These are phyloP conservation scores for Begonia fuchsioides DNA, from an alignment of 306 rosid species.

Conservation along the genomic window DNA sequence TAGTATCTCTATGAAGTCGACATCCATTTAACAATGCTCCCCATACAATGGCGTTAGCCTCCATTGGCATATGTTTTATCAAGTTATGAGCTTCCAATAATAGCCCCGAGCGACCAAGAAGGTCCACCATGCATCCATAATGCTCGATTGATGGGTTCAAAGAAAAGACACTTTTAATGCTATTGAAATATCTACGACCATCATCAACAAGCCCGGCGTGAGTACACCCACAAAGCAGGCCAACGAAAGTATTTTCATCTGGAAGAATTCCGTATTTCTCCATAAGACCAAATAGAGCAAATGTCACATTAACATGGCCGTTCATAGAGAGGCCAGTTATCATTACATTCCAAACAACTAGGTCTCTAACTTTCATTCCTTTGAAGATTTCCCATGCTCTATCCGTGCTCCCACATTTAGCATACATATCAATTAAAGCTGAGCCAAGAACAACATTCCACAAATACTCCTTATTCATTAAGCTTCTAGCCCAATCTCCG, in stretches of 20 bases:
- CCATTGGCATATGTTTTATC: conserved; percentile 49
- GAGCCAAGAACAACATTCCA: conserved; percentile 17
- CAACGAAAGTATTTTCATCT: conserved; percentile 48
- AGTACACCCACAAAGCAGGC: conserved; percentile 60
- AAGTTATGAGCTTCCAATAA: conserved; percentile 42
- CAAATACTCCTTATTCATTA: conserved; percentile 18
- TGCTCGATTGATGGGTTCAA: conserved; percentile 54
- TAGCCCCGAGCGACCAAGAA: conserved; percentile 54
- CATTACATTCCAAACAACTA: conserved; percentile 48
- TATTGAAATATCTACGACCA: conserved; percentile 40
- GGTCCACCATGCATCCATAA: conserved; percentile 71
- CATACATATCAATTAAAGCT: conserved; percentile 58
- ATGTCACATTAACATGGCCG: conserved; percentile 44
- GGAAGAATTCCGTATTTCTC: conserved; percentile 40
- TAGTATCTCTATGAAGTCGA: conserved; percentile 43
- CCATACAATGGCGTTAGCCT: conserved; percentile 15
- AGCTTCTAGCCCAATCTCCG: conserved; percentile 42
- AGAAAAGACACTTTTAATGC: conserved; percentile 29
- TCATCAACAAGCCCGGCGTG: conserved; percentile 61
- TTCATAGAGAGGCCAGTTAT: conserved; percentile 55
- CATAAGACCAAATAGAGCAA: conserved; percentile 50
- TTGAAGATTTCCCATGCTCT: conserved; percentile 32
- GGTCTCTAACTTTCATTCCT: conserved; percentile 42
- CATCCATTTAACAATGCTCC: conserved; percentile 48
- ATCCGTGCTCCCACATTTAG: conserved; percentile 45